Percentiles rank a stretch among this genome's conserved stretches.
These are phyloP conservation scores for Solanum hybrid DNA, from an alignment of 305 asterid genomes.

Conservation along the genomic window DNA sequence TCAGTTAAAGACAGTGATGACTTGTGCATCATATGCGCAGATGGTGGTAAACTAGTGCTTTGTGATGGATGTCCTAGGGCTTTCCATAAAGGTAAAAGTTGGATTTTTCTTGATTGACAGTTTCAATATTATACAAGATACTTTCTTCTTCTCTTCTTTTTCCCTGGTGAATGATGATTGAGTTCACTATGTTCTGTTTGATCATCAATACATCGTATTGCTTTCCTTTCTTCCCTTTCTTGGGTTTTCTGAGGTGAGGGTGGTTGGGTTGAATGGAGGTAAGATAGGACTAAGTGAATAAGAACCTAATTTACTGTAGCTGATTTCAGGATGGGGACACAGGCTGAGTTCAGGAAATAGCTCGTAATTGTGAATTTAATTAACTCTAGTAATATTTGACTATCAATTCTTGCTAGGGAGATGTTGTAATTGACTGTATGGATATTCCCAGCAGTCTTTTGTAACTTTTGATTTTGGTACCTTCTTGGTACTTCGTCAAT, in stretches of 20 bases:
- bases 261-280: not conserved
- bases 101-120: not conserved
- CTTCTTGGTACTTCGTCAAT: not conserved
- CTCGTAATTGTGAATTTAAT: not conserved
- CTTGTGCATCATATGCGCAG: constrained; percentile 93
- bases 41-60: constrained; percentile 96
- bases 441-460: not conserved
- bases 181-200: not conserved
- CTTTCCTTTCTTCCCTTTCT: not conserved
- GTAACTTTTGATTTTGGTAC: not conserved
- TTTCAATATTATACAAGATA: not conserved
- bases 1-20: constrained; percentile 70
- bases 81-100: constrained; percentile 79
- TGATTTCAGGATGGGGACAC: not conserved
- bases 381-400: not conserved
- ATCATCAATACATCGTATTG: not conserved
- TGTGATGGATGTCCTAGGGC: constrained; percentile 99
- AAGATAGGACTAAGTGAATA: not conserved
- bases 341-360: not conserved
- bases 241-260: not conserved
- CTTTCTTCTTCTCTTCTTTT: not conserved
- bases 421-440: not conserved
- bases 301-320: not conserved
- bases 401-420: not conserved
- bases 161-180: not conserved